A percentile compares a stretch with the other conserved stretches of the same genome.
Evolutionary conservation across 176 grass and related monocot genomes (phyloP).

Genomic region (Ampelocalamus luodianensis): DNA sequence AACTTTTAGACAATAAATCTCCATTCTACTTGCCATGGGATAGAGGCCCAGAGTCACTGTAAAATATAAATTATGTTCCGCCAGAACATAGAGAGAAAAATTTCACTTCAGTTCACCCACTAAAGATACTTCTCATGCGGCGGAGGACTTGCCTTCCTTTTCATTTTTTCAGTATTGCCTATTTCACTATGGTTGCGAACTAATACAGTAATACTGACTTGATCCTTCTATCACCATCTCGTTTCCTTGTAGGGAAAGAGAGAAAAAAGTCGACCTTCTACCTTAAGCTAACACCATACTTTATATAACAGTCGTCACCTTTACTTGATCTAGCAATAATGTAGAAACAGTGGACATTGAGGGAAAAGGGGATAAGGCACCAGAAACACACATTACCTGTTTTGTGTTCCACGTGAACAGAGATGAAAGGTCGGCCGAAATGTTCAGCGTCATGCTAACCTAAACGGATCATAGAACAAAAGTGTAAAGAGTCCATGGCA

Average conservation of each 20-base stretch:
- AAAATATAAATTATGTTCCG: background rate
- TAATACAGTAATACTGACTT: background rate
- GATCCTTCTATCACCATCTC: background rate
- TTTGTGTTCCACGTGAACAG: conserved; percentile 99
- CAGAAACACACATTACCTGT: conserved; percentile 60
- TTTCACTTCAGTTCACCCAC: background rate
- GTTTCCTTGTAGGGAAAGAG: background rate
- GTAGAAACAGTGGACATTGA: background rate
- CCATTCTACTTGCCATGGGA: background rate
- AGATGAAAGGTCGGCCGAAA: conserved; percentile 89
- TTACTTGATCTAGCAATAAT: background rate
- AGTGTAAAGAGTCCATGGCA: background rate
- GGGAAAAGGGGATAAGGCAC: background rate
- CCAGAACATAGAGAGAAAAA: background rate
- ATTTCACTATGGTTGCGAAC: background rate
- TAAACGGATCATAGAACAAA: conserved; percentile 32
- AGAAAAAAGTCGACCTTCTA: background rate
- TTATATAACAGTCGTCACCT: background rate
- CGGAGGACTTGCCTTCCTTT: background rate
- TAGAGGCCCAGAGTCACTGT: background rate
- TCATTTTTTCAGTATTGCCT: background rate
- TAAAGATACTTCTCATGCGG: background rate
- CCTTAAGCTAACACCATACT: background rate
- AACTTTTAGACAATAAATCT: background rate
- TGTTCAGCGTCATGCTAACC: conserved; percentile 97